A percentile compares a stretch with the other conserved stretches of the same genome.
These are phyloP conservation scores for Trypanosoma conorhini DNA, from an alignment of 208 protist genomes.

Conservation along the genomic window DNA sequence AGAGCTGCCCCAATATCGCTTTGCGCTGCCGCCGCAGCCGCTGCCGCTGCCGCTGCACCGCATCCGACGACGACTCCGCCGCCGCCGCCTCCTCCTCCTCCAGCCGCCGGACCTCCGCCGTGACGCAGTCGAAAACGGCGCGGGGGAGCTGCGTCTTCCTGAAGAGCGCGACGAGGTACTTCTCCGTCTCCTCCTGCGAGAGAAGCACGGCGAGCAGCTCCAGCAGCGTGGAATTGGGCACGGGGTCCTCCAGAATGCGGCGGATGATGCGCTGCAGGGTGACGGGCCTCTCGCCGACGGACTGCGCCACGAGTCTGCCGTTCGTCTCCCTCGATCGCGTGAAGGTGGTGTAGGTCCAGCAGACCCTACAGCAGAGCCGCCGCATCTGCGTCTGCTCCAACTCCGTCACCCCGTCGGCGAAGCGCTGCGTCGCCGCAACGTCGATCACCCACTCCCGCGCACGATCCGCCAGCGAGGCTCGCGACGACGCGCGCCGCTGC, in stretches of 20 bases:
- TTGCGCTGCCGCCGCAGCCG: constrained; percentile 8
- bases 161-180: constrained; percentile 11
- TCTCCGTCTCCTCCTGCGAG: constrained; percentile 38
- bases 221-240: constrained; percentile 46
- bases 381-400: constrained; percentile 37
- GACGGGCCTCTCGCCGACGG: neutral
- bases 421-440: constrained; percentile 34
- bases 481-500: neutral
- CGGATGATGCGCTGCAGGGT: constrained; percentile 50
- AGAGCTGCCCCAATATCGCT: constrained; percentile 29
- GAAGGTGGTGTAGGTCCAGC: constrained; percentile 52
- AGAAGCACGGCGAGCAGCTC: constrained; percentile 70
- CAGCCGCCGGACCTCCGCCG: constrained; percentile 15
- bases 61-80: neutral
- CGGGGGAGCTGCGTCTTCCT: constrained; percentile 29
- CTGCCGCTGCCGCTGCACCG: constrained; percentile 4
- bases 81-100: neutral
- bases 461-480: constrained; percentile 20
- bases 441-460: constrained; percentile 40
- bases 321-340: neutral
- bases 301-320: too few relatives aligned
- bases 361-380: constrained; percentile 34
- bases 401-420: constrained; percentile 17
- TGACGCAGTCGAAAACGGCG: constrained; percentile 29
- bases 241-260: constrained; percentile 46